Base-by-base conservation (phyloP, 768 basidiomycete genomes). In the Naganishia onofrii region DNA sequence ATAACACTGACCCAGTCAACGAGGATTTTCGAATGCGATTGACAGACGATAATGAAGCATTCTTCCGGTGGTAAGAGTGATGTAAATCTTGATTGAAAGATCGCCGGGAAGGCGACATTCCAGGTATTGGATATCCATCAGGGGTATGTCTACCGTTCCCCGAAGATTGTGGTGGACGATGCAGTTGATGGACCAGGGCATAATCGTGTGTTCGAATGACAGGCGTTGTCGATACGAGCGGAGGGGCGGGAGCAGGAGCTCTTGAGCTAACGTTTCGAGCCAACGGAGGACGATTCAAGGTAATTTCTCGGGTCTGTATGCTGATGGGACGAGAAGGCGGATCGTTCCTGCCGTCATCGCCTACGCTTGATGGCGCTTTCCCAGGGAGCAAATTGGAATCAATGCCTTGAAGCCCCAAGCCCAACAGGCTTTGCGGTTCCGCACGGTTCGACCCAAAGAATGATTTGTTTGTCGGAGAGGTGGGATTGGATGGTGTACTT, bases 161-260 rank as follows among this genome's bases (percentile, higher is more conserved):
- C 85, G 68, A 82, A 75, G 17, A 87, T 86, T 70, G 86, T 84
- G 28, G 87, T 84, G 0, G 87, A 84, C 65, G 69, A 56, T 56
- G 28, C 85, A 83, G 70, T 12, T 69, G 58, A 48, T 69, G 68
- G 90, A 89, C 73, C 5, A 63, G 85, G 84, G 72, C 91, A 90
- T 0, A 89, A 87, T 19, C 89, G 88, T 0, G 87, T 84, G 76
- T 92, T 90, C 29, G 90, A 67, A 90, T 87, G 36, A 90, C 92
- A 38, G 91, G 91, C 0, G 91, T 92, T 70, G 91, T 83, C 19
- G 91, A 93, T 12, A 93, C 87, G 7, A 92, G 84, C 0, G 92
- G 92, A 19, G 91, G 91, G 0, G 92, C 91, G 17, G 86, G 86
- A 68, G 84, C 84, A 7, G 67, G 44, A 13, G 70, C 66, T 10